Evolutionary conservation across 164 flowering plant species (phyloP).

Genomic region (Warburgia ugandensis): DNA sequence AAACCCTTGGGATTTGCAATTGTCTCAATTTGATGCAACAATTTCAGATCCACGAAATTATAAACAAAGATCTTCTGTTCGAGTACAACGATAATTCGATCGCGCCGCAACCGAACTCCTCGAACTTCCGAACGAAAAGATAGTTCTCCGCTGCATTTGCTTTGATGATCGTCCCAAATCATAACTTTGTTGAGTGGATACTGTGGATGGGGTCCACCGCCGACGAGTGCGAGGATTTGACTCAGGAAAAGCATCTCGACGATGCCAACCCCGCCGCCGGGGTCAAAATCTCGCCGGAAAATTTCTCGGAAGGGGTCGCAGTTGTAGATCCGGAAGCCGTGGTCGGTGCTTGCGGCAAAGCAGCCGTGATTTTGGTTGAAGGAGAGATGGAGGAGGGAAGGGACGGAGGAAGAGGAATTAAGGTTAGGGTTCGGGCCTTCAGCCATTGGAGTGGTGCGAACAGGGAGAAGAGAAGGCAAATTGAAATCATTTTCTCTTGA

Average conservation of each 20-base stretch:
- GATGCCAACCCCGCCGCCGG: slow-evolving; percentile 16
- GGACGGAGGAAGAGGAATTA: slow-evolving; percentile 7
- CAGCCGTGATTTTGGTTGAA: slow-evolving; percentile 71
- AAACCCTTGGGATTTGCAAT: slow-evolving; percentile 66
- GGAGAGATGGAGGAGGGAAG: slow-evolving; percentile 41
- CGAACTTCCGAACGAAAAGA: slow-evolving; percentile 70
- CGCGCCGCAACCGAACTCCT: slow-evolving; percentile 51
- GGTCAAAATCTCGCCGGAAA: slow-evolving; percentile 50
- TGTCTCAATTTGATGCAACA: slow-evolving; percentile 74
- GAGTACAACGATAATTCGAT: slow-evolving; percentile 55
- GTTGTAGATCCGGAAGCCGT: slow-evolving; percentile 58
- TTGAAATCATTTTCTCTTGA: too few relatives aligned
- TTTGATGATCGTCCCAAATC: slow-evolving; percentile 65
- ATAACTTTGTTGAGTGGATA: slow-evolving; percentile 51
- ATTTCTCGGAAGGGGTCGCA: slow-evolving; percentile 53
- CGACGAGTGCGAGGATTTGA: slow-evolving; percentile 56
- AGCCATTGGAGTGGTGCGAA: too few relatives aligned
- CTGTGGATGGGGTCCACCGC: slow-evolving; percentile 62
- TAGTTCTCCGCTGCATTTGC: slow-evolving; percentile 58
- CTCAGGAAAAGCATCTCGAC: slow-evolving; percentile 73
- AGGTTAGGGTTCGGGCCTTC: slow-evolving; percentile 1
- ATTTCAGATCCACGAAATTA: slow-evolving; percentile 55
- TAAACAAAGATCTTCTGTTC: slow-evolving; percentile 65
- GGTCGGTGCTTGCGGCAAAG: slow-evolving; percentile 49
- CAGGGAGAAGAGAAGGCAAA: too few relatives aligned